Base-by-base conservation (phyloP, 106 monocot species). In the Xerophyta viscosa region DNA sequence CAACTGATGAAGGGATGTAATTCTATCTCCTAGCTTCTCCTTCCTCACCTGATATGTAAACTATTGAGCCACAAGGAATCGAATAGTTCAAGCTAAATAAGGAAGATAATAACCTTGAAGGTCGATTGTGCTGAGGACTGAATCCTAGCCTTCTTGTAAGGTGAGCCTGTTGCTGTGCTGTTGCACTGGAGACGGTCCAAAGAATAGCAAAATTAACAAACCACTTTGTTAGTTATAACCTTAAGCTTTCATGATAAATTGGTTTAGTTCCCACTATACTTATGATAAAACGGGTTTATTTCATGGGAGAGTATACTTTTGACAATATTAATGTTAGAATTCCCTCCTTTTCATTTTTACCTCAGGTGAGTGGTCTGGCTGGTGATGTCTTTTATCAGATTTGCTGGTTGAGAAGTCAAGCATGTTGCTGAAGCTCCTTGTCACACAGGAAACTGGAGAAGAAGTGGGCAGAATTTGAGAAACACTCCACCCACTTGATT, bases 1-100 rank as follows among this genome's bases (percentile, higher is more conserved):
- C 30, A 92, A 50, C 46, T 92, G 92, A 55, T 92, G 92, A 54
- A 92, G 92, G 1, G 77, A 63, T 57, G 92, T 87, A 37, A 92
- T 80, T 54, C 83, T 79, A 64, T 92, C 92, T 46, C 92, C 92
- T 27, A 92, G 29, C 61, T 79, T 92, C 72, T 92, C 92, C 83
- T 87, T 92, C 68, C 87, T 87, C 50, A 83, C 92, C 92, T 92
- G 70, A 13, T 22, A 42, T 5, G 18, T 49, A 64, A 9, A 6
- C 33, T 13, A 4, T 11, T 37, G 22, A 64, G n/a, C 23, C 7
- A 9, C 17, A 24, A n/a, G n/a, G n/a, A n/a, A n/a, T n/a, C n/a
- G n/a, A n/a, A n/a, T n/a, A 31, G 11, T 33, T n/a, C n/a, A 1
- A 7, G 37, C 12, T 26, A 3, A 24, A 8, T 47, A 18, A 51